Evolutionary conservation across 169 alveolate species (phyloP), one percentile per base, ranked within the genome.

Genomic region (Ichthyophthirius multifiliis): DNA sequence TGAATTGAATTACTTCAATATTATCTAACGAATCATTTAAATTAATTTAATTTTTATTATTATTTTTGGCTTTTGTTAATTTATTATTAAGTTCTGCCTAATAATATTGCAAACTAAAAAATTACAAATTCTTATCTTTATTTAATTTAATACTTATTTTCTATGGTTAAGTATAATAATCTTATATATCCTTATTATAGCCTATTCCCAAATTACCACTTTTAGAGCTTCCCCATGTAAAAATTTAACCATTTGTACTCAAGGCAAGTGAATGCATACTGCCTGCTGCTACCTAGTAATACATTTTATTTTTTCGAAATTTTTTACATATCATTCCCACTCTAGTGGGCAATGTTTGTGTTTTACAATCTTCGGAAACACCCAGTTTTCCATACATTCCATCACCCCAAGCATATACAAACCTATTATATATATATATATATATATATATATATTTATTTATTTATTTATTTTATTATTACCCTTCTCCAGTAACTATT

Each of bases 321-420:
- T 71, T 67, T 48, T 48, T 37, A 20, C 63, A 63, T 30, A 37
- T 39, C 30, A 48, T 44, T 9, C 86, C 86, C 12, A 71, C 80
- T 43, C 86, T 81, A 27, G 44, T 32, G 20, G 86, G 86, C 3
- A 81, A 34, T 27, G 34, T 39, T 23, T 47, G 41, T 48, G 44
- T 76, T 71, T 81, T 81, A n/a, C 41, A 39, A 37, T 81, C 48
- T 7, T 63, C 55, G 12, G 74, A 47, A 47, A 71, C 48, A 32
- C 86, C 86, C 12, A 81, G 20, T 6, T 71, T 67, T 4, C 81
- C 77, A 48, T 74, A 65, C 63, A 46, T 67, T 9, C 86, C 71
- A 7, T 65, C 62, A n/a, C 86, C 86, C 86, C 86, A 81, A 32
- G 82, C 65, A 81, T 81, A 81, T 15, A 81, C 86, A 48, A 81